Conservation (phyloP, 129 eudicot genomes). For the Arctium lappa region DNA sequence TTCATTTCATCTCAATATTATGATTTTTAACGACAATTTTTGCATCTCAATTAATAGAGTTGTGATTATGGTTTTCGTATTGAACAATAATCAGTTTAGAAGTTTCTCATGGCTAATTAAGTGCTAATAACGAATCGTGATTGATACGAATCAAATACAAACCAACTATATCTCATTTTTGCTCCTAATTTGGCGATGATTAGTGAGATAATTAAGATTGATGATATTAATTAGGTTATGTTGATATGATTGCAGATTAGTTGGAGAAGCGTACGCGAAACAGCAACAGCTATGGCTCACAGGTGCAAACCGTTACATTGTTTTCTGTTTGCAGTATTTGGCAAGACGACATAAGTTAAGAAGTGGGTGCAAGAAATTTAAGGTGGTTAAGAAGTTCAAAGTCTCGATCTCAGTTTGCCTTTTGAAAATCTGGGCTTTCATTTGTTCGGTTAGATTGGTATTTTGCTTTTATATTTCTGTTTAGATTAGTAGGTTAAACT, state of each 20-base stretch:
- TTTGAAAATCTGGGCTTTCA: slow-evolving; percentile 13
- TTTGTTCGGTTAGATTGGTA: slow-evolving; percentile 19
- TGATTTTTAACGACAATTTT: no score
- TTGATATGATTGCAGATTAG: slow-evolving; percentile 42
- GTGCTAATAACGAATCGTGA: neutral
- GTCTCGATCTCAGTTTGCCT: slow-evolving; percentile 16
- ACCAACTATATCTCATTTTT: neutral
- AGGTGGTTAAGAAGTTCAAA: slow-evolving; percentile 18
- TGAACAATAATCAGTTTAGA: neutral
- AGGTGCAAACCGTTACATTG: slow-evolving; percentile 30
- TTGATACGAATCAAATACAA: neutral
- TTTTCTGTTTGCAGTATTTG: neutral
- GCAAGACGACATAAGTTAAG: neutral
- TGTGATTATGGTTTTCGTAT: neutral
- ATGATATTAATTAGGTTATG: neutral
- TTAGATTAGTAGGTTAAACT: slow-evolving; percentile 13
- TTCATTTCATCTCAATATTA: no score
- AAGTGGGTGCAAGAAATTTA: neutral
- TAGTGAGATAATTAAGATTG: neutral
- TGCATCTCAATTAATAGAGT: neutral
- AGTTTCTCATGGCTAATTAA: no score
- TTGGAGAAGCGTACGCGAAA: slow-evolving; percentile 73
- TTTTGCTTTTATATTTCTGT: slow-evolving; percentile 10
- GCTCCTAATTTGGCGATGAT: neutral
- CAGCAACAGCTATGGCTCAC: slow-evolving; percentile 68